Base-by-base conservation (phyloP, 345 rosid genomes). In the Lumnitzera littorea region DNA sequence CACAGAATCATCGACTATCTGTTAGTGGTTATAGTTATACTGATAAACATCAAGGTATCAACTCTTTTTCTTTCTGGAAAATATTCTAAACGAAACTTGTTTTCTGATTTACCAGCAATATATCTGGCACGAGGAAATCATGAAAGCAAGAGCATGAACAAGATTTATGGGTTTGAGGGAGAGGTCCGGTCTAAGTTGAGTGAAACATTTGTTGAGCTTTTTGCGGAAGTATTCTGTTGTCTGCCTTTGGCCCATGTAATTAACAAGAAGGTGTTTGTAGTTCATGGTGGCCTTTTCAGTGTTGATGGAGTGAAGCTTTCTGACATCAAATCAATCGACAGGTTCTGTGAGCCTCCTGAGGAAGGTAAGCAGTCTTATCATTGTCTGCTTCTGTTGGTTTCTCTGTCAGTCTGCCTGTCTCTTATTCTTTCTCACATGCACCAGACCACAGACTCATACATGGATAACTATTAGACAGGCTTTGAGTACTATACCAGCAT, bases 71-170 rank as follows among this genome's bases (percentile, higher is more conserved):
- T 14, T 13, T 29, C 15, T 51, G 50, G 48, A 16, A 53, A 7
- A 53, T 74, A 17, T 43, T 47, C 31, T 65, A 51, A 43, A 36
- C 27, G 59, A 59, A 31, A 62, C 20, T 67, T 47, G 50, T 24
- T 70, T 16, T 47, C 27, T 70, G 70, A 60, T 47, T 77, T 78
- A 36, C 69, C 92, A 94, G 99, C 89, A 51, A 80, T 90, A 29
- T 78, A 90, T 74, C 96, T 94, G 50, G 83, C 99, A 7, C 86
- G 97, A 78, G 99, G 99, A 70, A 94, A 94, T 63, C 97, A 94
- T 63, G 99, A 94, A 77, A 94, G 99, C 86, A 94, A 86, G 85
- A 94, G 97, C 80, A 94, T 94, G 99, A 94, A 94, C 82, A 94
- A 88, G 72, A 94, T 94, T 57, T 94, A 94, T 77, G 99, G 99